These are phyloP conservation scores for Sclerotinia trifoliorum DNA, from an alignment of 2,329 filamentous ascomycete genomes.

Conservation along the genomic window DNA sequence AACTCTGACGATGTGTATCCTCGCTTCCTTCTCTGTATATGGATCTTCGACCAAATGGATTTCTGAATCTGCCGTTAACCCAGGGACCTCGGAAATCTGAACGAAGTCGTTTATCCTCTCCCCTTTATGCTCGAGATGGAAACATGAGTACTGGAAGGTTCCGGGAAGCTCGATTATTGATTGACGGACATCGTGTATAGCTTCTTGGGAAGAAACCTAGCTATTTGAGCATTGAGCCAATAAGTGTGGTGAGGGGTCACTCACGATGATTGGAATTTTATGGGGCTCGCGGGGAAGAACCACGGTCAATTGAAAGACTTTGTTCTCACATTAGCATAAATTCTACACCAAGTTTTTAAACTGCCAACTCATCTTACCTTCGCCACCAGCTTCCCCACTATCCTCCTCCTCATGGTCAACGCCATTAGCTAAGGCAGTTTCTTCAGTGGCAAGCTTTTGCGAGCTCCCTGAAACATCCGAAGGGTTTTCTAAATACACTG, in stretches of 20 bases:
- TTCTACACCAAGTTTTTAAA: constrained; percentile 8
- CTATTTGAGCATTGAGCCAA: constrained; percentile 33
- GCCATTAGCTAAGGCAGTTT: constrained; percentile 27
- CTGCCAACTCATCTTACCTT: constrained; percentile 34
- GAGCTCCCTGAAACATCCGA: constrained; percentile 27
- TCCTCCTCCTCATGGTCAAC: constrained; percentile 33
- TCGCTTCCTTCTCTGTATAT: constrained; percentile 97
- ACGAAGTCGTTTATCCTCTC: constrained; percentile 93
- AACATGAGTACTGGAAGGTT: constrained; percentile 97
- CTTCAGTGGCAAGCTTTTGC: constrained; percentile 19
- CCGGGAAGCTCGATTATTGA: constrained; percentile 90
- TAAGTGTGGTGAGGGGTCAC: constrained; percentile 37
- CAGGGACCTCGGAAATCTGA: constrained; percentile 84
- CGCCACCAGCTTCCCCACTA: constrained; percentile 34
- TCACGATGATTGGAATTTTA: constrained; percentile 82
- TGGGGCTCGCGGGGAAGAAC: constrained; percentile 76
- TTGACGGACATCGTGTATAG: constrained; percentile 95
- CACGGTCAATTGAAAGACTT: constrained; percentile 66
- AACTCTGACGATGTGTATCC: constrained; percentile 88
- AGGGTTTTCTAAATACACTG: constrained; percentile 26
- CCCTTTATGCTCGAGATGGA: constrained; percentile 90
- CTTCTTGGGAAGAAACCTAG: constrained; percentile 87
- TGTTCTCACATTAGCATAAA: constrained; percentile 28
- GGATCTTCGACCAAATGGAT: constrained; percentile 86
- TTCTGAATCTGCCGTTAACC: constrained; percentile 72